Base-by-base conservation (phyloP, 164 flowering plant species). In the Litsea cubeba region DNA sequence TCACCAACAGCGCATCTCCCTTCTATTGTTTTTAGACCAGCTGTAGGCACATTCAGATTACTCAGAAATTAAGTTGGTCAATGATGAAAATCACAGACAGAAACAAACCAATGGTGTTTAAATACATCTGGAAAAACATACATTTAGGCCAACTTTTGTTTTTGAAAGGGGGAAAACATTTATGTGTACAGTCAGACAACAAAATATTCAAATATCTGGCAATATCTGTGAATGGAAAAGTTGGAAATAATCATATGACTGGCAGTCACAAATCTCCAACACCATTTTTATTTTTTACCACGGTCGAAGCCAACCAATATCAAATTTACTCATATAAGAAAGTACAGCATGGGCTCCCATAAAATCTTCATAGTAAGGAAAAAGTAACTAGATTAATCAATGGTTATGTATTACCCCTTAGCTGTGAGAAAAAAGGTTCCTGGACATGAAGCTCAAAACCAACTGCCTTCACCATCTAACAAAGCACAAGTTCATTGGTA, bases 1-100 rank as follows among this genome's bases (percentile, higher is more conserved):
- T 88, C 71, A 40, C 96, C 93, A 67, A 68, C 71, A 64, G 95
- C 93, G 75, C 96, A 92, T 75, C 96, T 90, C 77, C 95, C 98
- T 88, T 94, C 98, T 80, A 89, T 69, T 65, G 94, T 88, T 84
- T 94, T 94, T 40, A 63, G 50, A 62, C 92, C 98, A 84, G 80
- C 97, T 94, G 79, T 69, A 78, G 14, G 79, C 12, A 78, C 70
- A 63, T 65, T 28, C 69, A 14, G 17, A 66, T 3, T 54, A 54
- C 5, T 54, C 17, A 54, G n/a, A 15, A 40, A 40, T 8, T 40
- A 40, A 40, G 46, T 40, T 5, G 46, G 46, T 40, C 46, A 8
- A 40, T 40, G 46, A 40, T 8, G 11, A 40, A 40, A 40, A 7
- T 40, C 0, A 35, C 46, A 40, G 46, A 54, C 12, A 3, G 60